Conservation (phyloP, 176 grass and related monocot genomes). For the Dendrocalamus sinicus region DNA sequence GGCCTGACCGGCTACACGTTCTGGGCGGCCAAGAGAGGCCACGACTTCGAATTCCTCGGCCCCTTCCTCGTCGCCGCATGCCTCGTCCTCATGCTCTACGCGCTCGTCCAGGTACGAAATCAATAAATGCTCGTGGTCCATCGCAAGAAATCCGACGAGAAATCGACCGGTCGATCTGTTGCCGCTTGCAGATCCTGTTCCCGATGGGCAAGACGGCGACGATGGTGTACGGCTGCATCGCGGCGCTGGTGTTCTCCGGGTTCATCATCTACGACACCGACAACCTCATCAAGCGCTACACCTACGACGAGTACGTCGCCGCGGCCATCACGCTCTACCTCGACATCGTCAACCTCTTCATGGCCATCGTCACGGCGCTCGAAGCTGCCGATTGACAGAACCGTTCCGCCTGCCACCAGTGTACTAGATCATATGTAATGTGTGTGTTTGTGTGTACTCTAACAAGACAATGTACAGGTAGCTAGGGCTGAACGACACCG, state of each 20-base stretch:
- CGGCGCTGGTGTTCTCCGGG: conserved; percentile 75
- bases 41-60: conserved; percentile 89
- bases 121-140: no score
- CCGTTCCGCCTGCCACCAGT: neutral
- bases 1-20: conserved; percentile 86
- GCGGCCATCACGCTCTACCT: conserved; percentile 85
- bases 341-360: conserved; percentile 82
- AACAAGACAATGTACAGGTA: neutral
- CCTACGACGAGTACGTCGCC: conserved; percentile 81
- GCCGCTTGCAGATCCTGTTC: conserved; percentile 45
- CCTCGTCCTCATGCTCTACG: conserved; percentile 68
- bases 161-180: neutral
- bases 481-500: neutral
- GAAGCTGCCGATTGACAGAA: conserved; percentile 43
- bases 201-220: conserved; percentile 66
- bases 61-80: conserved; percentile 62
- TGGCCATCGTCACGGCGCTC: conserved; percentile 57
- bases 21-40: conserved; percentile 74
- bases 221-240: conserved; percentile 79
- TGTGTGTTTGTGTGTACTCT: neutral
- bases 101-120: conserved; percentile 45
- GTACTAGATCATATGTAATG: neutral
- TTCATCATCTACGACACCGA: conserved; percentile 97
- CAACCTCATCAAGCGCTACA: conserved; percentile 84
- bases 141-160: neutral